Evolutionary conservation across 441 rosid genomes (phyloP).

Genomic region (Gossypium schwendimanii): DNA sequence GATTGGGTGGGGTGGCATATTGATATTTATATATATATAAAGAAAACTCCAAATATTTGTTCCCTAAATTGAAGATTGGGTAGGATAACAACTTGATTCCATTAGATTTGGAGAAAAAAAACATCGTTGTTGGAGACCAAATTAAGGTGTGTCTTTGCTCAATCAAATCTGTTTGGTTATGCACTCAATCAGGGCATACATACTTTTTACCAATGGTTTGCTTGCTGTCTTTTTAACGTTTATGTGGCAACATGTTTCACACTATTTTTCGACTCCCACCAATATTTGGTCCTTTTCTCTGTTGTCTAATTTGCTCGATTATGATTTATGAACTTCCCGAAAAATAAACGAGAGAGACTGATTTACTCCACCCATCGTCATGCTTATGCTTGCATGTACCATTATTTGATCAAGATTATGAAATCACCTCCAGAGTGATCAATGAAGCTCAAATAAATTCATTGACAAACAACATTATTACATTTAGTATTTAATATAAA

Average conservation of each 20-base stretch:
- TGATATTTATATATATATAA: background rate
- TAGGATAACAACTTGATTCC: background rate
- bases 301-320: background rate
- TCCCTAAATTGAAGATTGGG: background rate
- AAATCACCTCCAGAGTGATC: no score
- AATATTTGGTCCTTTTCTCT: background rate
- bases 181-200: background rate
- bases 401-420: no score
- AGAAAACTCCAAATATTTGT: background rate
- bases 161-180: background rate
- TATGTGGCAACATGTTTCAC: background rate
- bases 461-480: no score
- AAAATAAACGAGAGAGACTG: no score
- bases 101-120: background rate
- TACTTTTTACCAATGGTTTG: background rate
- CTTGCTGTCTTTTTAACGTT: background rate
- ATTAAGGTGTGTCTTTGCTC: background rate
- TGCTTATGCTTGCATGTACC: background rate
- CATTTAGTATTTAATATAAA: no score
- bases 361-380: background rate
- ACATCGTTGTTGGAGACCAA: background rate
- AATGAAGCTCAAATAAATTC: no score
- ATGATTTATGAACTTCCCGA: no score
- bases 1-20: background rate
- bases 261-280: slow-evolving; percentile 1